Percentiles rank a stretch among this genome's conserved stretches.
phyloP scores from a whole-genome alignment of 331 rosid genomes.

The Rhamnella rubrinervis region DNA sequence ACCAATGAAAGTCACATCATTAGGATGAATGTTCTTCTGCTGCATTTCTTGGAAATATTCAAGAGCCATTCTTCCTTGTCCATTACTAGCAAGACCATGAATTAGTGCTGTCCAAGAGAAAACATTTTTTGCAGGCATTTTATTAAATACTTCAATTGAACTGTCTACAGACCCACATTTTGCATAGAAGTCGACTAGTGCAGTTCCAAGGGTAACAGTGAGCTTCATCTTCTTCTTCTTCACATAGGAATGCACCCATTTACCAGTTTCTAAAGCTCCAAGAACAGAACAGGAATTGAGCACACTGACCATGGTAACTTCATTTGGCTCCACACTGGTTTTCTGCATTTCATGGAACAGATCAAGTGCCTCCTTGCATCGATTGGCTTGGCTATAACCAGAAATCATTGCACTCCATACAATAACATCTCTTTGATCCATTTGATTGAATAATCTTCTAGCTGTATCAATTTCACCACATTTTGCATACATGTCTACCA shows the following conservation, averaged over 20 bases:
- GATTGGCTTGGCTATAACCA: slow-evolving; percentile 57
- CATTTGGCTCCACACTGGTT: slow-evolving; percentile 52
- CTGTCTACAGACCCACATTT: slow-evolving; percentile 55
- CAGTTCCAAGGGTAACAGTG: slow-evolving; percentile 64
- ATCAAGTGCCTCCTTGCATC: slow-evolving; percentile 56
- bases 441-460: slow-evolving; percentile 39
- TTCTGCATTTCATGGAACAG: slow-evolving; percentile 59
- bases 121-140: slow-evolving; percentile 42
- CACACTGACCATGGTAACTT: slow-evolving; percentile 68
- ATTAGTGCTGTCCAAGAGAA: slow-evolving; percentile 62
- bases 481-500: slow-evolving; percentile 62
- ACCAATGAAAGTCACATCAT: slow-evolving; percentile 56
- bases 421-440: slow-evolving; percentile 54
- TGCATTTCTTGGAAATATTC: slow-evolving; percentile 46
- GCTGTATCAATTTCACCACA: slow-evolving; percentile 59
- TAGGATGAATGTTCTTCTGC: slow-evolving; percentile 43
- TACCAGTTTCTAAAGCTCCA: slow-evolving; percentile 61
- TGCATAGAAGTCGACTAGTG: slow-evolving; percentile 57
- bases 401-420: slow-evolving; percentile 72
- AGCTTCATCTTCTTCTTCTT: slow-evolving; percentile 56
- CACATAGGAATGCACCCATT: slow-evolving; percentile 61
- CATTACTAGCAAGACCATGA: slow-evolving; percentile 68
- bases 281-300: slow-evolving; percentile 55
- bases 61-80: slow-evolving; percentile 53
- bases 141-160: slow-evolving; percentile 48